Percentiles rank a stretch among this genome's conserved stretches.
Conservation (phyloP, 148 eudicot species). For the Rhododendron vialii region DNA sequence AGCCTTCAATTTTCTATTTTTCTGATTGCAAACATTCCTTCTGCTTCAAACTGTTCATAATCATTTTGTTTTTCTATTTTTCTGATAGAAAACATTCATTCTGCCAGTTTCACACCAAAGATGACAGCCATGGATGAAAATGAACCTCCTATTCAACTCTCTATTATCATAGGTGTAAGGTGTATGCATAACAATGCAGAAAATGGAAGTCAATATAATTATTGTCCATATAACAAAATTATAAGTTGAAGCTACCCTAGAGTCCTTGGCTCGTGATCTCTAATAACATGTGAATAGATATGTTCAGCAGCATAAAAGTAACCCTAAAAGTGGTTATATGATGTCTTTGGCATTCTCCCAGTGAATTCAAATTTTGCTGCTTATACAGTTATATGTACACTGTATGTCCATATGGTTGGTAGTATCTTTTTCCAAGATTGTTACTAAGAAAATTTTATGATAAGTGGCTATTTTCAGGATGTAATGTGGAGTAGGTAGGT, state of each 20-base stretch:
- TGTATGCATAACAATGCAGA: no score
- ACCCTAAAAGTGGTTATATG: neutral
- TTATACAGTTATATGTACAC: neutral
- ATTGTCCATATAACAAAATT: neutral
- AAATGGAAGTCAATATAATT: no score
- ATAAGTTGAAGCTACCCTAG: neutral
- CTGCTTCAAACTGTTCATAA: neutral
- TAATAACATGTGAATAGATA: neutral
- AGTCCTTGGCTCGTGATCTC: neutral
- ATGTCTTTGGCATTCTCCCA: neutral
- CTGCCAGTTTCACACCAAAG: neutral
- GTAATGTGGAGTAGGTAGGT: neutral
- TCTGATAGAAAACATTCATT: neutral
- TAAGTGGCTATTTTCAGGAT: neutral
- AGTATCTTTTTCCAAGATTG: neutral
- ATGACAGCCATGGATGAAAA: neutral
- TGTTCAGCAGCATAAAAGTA: neutral
- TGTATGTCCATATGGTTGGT: neutral
- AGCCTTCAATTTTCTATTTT: constrained; percentile 6
- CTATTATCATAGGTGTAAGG: no score
- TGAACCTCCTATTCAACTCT: neutral
- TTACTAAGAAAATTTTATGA: neutral
- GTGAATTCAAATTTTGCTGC: neutral
- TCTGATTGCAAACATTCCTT: neutral
- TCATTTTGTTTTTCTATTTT: neutral